Conservation (phyloP, 2,329 filamentous ascomycete species). For the Coniochaeta hoffmannii region DNA sequence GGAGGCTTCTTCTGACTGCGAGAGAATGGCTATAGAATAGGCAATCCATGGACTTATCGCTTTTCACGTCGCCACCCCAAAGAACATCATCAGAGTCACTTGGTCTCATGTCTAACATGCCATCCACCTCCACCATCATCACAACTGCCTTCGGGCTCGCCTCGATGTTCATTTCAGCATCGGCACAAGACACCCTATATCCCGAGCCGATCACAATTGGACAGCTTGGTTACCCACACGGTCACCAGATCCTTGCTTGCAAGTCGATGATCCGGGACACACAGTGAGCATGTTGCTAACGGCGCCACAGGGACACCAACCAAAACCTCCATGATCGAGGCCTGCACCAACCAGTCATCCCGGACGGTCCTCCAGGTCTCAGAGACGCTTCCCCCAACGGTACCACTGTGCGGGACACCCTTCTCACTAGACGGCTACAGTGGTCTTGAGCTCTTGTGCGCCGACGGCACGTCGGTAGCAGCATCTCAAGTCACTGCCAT, state of each 20-base stretch:
- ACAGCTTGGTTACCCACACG: not conserved
- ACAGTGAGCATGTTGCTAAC: not conserved
- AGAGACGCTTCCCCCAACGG: conserved; percentile 3
- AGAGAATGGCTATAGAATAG: too few relatives aligned
- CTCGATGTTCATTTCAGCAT: not conserved
- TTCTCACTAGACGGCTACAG: conserved; percentile 8
- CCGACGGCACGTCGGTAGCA: not conserved
- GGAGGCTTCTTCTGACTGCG: not conserved
- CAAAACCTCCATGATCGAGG: conserved; percentile 7
- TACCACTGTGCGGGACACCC: conserved; percentile 8
- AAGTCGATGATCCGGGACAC: not conserved
- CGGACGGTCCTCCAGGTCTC: conserved; percentile 6
- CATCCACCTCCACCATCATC: not conserved
- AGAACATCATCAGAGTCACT: too few relatives aligned
- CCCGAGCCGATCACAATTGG: conserved; percentile 4
- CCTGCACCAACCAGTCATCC: conserved; percentile 5
- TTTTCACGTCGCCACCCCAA: not conserved
- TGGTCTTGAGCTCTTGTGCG: conserved; percentile 7
- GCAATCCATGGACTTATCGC: not conserved
- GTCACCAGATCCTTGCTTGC: not conserved
- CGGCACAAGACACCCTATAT: not conserved
- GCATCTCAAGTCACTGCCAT: conserved; percentile 9
- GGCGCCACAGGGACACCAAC: conserved; percentile 5
- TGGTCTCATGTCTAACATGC: not conserved
- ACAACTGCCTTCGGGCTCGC: not conserved